Evolutionary conservation across 1,284 basidiomycete genomes (phyloP), one percentile per base, ranked within the genome.

Genomic region (Fomes fomentarius): DNA sequence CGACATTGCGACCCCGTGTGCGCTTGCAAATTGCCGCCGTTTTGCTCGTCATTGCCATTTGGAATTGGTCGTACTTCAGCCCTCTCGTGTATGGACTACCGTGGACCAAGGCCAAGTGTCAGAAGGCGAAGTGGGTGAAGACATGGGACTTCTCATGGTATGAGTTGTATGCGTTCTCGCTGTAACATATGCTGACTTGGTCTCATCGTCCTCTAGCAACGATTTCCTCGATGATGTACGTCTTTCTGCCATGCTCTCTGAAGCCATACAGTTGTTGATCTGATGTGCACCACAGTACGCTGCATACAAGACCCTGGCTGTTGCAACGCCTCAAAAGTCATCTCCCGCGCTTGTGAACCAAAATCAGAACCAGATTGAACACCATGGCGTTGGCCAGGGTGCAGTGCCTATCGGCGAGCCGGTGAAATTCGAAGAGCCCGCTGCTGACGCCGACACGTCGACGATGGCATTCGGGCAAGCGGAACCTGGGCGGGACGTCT

Each of bases 111-210:
- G 68, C 67, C 11, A 80, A 91, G 57, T 99, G 96, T 68, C 73
- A 84, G 56, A 80, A 77, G 41, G 88, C 94, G 5, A 87, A 87
- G 67, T 95, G 93, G 93, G 66, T 95, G 50, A 92, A 88, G 75
- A 89, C 85, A 2, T 99, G 97, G 96, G 97, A 99, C 72, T 98
- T 99, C 69, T 84, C 87, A 52, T 98, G 96, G 87, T 91, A 66
- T 55, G 88, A 68, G 25, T 25, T n/a, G 11, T 37, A 7, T 28
- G 12, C 34, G 11, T 33, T 24, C 28, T 35, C 11, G 33, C 11
- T 8, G n/a, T n/a, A n/a, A n/a, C n/a, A n/a, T n/a, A n/a, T n/a
- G n/a, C n/a, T n/a, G n/a, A n/a, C n/a, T n/a, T n/a, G n/a, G n/a
- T n/a, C n/a, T n/a, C 11, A 2, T n/a, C 25, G 10, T 22, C 19